Evolutionary conservation across 1,284 basidiomycete species (phyloP).

Genomic region (Mycena sp.): DNA sequence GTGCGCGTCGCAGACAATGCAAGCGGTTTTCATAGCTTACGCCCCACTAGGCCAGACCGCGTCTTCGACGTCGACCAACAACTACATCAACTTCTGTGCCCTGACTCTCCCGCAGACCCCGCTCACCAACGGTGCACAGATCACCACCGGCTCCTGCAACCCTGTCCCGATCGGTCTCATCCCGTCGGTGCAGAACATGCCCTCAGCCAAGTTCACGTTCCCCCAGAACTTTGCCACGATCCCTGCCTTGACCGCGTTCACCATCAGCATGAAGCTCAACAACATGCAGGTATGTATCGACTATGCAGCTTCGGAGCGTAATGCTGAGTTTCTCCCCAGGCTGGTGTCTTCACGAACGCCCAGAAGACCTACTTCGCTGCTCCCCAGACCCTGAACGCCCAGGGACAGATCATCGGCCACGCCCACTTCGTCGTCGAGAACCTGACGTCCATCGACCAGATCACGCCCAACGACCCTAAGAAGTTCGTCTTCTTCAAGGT

Average conservation of each 20-base stretch:
- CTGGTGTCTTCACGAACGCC: constrained; percentile 74
- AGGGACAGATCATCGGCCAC: constrained; percentile 67
- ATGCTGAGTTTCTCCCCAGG: constrained; percentile 54
- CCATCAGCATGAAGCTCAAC: constrained; percentile 44
- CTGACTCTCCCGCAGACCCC: constrained; percentile 55
- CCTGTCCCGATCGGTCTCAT: constrained; percentile 71
- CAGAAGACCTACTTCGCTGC: constrained; percentile 79
- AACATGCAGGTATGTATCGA: constrained; percentile 10
- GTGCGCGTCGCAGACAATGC: not conserved
- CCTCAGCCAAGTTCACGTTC: constrained; percentile 64
- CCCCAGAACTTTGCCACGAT: constrained; percentile 65
- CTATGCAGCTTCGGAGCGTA: constrained; percentile 65
- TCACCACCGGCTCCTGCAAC: no score
- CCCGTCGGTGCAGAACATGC: constrained; percentile 62
- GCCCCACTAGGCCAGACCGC: constrained; percentile 55
- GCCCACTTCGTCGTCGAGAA: constrained; percentile 72
- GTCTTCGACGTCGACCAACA: constrained; percentile 71
- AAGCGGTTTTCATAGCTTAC: constrained; percentile 10
- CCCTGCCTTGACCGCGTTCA: constrained; percentile 63
- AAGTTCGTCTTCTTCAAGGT: constrained; percentile 76
- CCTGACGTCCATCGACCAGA: constrained; percentile 58
- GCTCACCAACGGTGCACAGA: no score
- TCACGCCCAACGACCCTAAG: constrained; percentile 61
- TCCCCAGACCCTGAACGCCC: constrained; percentile 65
- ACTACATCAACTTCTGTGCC: constrained; percentile 79